Percentiles rank a stretch among this genome's conserved stretches.
Conservation (phyloP, 1,139 yeast species). For the Nadsonia commutata region DNA sequence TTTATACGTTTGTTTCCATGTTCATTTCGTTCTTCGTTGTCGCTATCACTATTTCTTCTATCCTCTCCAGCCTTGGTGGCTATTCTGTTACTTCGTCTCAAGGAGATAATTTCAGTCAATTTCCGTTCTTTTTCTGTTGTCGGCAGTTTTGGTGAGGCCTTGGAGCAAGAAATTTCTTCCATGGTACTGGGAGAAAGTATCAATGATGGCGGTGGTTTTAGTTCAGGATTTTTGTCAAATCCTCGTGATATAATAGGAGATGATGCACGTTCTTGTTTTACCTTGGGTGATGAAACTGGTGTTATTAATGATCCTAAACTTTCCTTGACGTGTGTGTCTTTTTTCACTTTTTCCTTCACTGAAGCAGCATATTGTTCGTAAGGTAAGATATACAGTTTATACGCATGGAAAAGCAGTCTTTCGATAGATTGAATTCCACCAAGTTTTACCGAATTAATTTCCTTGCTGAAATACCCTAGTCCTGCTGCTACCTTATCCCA, state of each 20-base stretch:
- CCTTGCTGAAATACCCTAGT: slow-evolving; percentile 10
- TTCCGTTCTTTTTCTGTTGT: slow-evolving; percentile 2
- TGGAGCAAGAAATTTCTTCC: neutral
- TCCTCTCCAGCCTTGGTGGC: slow-evolving; percentile 1
- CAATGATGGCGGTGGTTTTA: neutral
- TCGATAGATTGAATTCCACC: slow-evolving; percentile 4
- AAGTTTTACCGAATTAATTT: slow-evolving; percentile 5
- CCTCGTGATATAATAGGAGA: neutral
- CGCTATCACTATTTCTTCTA: slow-evolving; percentile 5
- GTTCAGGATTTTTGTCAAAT: neutral
- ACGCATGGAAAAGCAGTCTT: slow-evolving; percentile 8
- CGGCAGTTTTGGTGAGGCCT: neutral
- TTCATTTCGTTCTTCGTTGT: too few relatives aligned
- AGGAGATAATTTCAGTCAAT: neutral
- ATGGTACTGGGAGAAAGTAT: neutral
- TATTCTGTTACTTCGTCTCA: neutral
- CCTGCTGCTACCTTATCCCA: slow-evolving; percentile 17
- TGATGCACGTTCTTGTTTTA: neutral
- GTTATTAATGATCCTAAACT: slow-evolving; percentile 10
- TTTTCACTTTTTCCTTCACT: slow-evolving; percentile 1
- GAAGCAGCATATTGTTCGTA: slow-evolving; percentile 17
- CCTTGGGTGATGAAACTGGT: slow-evolving; percentile 4
- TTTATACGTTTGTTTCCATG: too few relatives aligned
- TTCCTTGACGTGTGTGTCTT: slow-evolving; percentile 4
- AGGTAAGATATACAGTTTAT: slow-evolving; percentile 18